Percentiles rank a stretch among this genome's conserved stretches.
Evolutionary conservation across 2,329 filamentous ascomycete genomes (phyloP).

Genomic region (Pseudocercospora fuligena): DNA sequence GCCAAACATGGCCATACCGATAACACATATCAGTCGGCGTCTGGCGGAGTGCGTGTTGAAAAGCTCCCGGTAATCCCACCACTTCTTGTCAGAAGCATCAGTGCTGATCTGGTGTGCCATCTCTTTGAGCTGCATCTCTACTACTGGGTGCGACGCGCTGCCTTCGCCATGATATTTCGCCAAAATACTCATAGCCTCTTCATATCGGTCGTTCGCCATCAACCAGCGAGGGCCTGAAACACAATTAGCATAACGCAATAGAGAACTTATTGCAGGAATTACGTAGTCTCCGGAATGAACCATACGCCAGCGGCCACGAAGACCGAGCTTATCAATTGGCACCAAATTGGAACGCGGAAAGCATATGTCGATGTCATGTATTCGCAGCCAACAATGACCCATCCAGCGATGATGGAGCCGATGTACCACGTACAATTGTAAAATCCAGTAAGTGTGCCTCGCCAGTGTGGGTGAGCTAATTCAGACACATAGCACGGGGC

Average conservation of each 20-base stretch:
- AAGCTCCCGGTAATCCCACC: slow-evolving; percentile 61
- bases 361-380: slow-evolving; percentile 28
- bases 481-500: slow-evolving; percentile 12
- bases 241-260: background rate
- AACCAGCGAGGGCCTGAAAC: slow-evolving; percentile 61
- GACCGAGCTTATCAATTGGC: slow-evolving; percentile 27
- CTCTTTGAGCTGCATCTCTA: slow-evolving; percentile 43
- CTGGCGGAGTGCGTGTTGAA: slow-evolving; percentile 57
- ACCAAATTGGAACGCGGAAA: slow-evolving; percentile 51
- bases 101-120: slow-evolving; percentile 32
- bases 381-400: slow-evolving; percentile 13
- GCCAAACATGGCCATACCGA: slow-evolving; percentile 47
- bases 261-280: background rate
- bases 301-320: slow-evolving; percentile 44
- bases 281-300: slow-evolving; percentile 56
- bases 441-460: slow-evolving; percentile 10
- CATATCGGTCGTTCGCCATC: slow-evolving; percentile 58
- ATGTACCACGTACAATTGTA: slow-evolving; percentile 38
- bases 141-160: background rate
- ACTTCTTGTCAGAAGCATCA: slow-evolving; percentile 15
- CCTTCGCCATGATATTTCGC: slow-evolving; percentile 6
- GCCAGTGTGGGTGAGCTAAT: slow-evolving; percentile 11
- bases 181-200: slow-evolving; percentile 51
- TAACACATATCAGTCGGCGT: slow-evolving; percentile 46
- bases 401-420: slow-evolving; percentile 55